Percentiles rank a stretch among this genome's conserved stretches.
These are phyloP conservation scores for Carallia pectinifolia DNA, from an alignment of 345 rosid genomes.

Conservation along the genomic window DNA sequence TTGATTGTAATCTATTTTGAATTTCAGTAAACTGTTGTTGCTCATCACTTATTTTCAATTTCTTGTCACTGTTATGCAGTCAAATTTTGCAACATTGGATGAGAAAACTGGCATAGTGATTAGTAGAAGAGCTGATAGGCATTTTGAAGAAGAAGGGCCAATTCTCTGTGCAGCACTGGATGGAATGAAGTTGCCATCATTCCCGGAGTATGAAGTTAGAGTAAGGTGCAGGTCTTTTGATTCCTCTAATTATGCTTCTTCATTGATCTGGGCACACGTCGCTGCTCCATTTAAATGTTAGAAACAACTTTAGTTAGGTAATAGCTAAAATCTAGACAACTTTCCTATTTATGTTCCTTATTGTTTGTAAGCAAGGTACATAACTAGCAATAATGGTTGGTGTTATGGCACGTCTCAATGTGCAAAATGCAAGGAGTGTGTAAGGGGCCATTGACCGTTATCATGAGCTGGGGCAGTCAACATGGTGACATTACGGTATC, in stretches of 20 bases:
- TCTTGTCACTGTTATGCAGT: constrained; percentile 38
- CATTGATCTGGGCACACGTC: not conserved
- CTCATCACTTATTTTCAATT: not conserved
- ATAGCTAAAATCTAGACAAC: not conserved
- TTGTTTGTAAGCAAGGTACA: too few relatives aligned
- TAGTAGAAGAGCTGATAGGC: constrained; percentile 94
- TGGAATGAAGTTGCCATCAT: constrained; percentile 82
- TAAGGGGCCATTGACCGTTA: not conserved
- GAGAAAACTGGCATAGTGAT: constrained; percentile 76
- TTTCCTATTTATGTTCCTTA: not conserved
- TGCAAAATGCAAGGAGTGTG: not conserved
- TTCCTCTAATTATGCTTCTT: constrained; percentile 1
- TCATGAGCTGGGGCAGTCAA: not conserved
- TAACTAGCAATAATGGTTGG: too few relatives aligned
- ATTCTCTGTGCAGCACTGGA: constrained; percentile 86
- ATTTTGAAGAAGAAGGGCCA: constrained; percentile 98
- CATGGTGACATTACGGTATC: not conserved
- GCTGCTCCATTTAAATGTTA: constrained; percentile 4
- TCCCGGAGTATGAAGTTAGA: constrained; percentile 88
- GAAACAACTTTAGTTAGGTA: not conserved
- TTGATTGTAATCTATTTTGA: too few relatives aligned
- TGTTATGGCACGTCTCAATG: not conserved
- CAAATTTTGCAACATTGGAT: constrained; percentile 94
- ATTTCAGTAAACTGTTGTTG: not conserved
- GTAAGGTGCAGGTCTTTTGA: constrained; percentile 57